phyloP scores from a whole-genome alignment of 176 grass and related monocot genomes.

The Bromus sterilis region DNA sequence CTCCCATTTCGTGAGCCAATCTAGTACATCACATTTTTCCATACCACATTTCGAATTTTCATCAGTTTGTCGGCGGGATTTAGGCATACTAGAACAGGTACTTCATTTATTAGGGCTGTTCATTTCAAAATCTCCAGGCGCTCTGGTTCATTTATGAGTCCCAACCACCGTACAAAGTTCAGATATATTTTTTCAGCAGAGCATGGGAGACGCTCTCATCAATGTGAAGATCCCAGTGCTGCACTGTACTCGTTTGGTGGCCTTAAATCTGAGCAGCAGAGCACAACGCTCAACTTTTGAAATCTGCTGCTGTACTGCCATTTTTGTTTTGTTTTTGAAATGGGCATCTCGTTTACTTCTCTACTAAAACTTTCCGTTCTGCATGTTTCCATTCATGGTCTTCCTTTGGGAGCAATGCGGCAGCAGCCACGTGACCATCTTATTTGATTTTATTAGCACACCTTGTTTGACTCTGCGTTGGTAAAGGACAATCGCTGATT shows the following conservation, averaged over 20 bases:
- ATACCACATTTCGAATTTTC: not conserved
- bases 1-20: too few relatives aligned
- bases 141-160: constrained; percentile 3
- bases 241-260: not conserved
- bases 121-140: not conserved
- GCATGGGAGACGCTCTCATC: not conserved
- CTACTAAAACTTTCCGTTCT: not conserved
- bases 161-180: not conserved
- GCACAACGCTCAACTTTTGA: constrained; percentile 20
- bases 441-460: constrained; percentile 4
- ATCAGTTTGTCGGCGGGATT: constrained; percentile 3
- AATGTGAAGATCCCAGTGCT: not conserved
- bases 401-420: not conserved
- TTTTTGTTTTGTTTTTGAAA: constrained; percentile 13
- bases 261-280: not conserved
- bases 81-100: not conserved
- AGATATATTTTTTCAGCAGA: not conserved
- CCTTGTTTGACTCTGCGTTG: not conserved
- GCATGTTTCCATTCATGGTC: constrained; percentile 4
- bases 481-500: not conserved
- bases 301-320: not conserved
- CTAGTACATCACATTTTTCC: too few relatives aligned
- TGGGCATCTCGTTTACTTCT: not conserved
- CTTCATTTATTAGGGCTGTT: not conserved
- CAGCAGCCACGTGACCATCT: constrained; percentile 23